These are phyloP conservation scores for Rhodomyrtus psidioides DNA, from an alignment of 441 rosid genomes.

Conservation along the genomic window DNA sequence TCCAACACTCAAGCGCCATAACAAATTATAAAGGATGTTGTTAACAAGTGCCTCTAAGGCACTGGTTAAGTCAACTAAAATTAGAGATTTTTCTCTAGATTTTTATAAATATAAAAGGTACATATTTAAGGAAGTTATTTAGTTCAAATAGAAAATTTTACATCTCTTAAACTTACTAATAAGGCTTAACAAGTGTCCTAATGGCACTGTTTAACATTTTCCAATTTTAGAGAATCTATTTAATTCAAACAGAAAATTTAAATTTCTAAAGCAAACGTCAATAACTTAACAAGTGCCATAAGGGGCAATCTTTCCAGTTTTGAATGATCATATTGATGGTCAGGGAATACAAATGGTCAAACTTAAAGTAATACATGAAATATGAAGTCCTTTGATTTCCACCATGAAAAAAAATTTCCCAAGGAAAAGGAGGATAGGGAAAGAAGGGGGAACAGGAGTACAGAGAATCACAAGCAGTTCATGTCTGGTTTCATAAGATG, in stretches of 20 bases:
- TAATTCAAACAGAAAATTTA: background rate
- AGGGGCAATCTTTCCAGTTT: background rate
- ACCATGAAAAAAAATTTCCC: background rate
- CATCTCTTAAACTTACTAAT: background rate
- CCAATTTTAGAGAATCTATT: background rate
- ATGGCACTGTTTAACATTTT: background rate
- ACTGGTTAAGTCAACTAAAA: background rate
- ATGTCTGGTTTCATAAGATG: background rate
- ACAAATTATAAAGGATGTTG: background rate
- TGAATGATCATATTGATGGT: background rate
- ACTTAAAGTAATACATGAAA: no score
- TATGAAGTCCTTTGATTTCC: background rate
- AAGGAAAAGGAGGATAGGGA: background rate
- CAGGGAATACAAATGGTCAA: background rate
- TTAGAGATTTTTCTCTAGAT: background rate
- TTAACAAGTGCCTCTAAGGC: background rate
- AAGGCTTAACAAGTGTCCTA: background rate
- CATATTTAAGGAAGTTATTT: background rate
- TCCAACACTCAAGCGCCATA: background rate
- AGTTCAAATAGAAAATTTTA: background rate
- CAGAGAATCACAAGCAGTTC: background rate
- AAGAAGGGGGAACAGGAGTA: background rate
- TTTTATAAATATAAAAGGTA: background rate
- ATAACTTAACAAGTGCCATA: background rate
- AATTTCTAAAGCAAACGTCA: background rate